Conservation (phyloP, 148 eudicot species). For the Selenicereus undatus region DNA sequence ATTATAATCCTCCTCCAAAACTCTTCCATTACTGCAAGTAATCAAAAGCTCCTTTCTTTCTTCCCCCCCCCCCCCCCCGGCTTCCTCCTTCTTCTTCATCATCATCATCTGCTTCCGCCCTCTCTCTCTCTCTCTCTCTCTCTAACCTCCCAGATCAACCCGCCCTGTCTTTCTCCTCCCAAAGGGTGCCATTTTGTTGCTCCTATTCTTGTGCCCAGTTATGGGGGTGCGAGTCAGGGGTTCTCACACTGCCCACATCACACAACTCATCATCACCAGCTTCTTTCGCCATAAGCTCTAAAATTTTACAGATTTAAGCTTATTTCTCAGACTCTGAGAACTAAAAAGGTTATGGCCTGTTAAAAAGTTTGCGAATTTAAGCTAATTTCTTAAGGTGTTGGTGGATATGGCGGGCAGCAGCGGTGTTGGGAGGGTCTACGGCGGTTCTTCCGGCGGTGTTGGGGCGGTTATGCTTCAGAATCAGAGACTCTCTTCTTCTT, state of each 20-base stretch:
- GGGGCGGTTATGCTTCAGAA: constrained; percentile 28
- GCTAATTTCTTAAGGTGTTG: neutral
- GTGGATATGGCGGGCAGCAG: constrained; percentile 40
- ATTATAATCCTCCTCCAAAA: neutral
- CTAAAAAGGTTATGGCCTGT: constrained; percentile 16
- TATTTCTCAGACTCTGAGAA: neutral
- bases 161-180: neutral
- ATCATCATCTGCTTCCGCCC: neutral
- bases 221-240: constrained; percentile 59
- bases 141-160: constrained; percentile 14
- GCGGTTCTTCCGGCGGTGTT: constrained; percentile 24
- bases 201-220: constrained; percentile 20
- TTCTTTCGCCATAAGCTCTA: constrained; percentile 77
- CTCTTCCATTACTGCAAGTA: constrained; percentile 8
- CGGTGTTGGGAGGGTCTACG: constrained; percentile 24
- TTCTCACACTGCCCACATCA: constrained; percentile 83
- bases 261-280: constrained; percentile 86
- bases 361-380: constrained; percentile 6
- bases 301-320: neutral
- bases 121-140: constrained; percentile 12
- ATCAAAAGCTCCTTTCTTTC: neutral
- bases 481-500: constrained; percentile 21
- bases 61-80: neutral
- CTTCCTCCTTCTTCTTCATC: neutral
- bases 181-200: neutral